Conservation (phyloP, 805 yeast species). For the Kodamaea laetipori region DNA sequence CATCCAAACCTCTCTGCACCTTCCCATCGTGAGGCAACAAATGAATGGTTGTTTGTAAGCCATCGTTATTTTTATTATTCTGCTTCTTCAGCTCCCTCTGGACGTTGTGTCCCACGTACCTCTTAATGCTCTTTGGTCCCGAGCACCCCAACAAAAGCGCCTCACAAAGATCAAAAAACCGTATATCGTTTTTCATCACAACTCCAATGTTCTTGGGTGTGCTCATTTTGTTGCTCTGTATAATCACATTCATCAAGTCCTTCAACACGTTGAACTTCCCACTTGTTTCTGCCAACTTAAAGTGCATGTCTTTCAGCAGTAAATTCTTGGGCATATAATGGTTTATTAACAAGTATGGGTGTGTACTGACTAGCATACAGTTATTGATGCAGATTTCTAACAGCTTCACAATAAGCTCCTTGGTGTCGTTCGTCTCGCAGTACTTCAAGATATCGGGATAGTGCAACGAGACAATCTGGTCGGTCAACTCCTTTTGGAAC, state of each 20-base stretch:
- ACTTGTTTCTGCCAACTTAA: conserved; percentile 70
- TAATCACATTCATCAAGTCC: conserved; percentile 61
- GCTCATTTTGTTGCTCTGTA: conserved; percentile 30
- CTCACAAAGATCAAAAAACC: conserved; percentile 69
- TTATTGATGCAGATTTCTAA: conserved; percentile 74
- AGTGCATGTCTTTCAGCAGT: conserved; percentile 68
- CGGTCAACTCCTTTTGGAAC: conserved; percentile 84
- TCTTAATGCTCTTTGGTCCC: conserved; percentile 48
- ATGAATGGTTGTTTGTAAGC: conserved; percentile 16
- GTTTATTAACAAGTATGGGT: conserved; percentile 82
- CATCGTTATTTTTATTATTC: conserved; percentile 9
- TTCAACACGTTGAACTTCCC: conserved; percentile 79
- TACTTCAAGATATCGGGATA: conserved; percentile 87
- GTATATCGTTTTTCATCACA: conserved; percentile 65
- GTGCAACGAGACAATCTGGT: conserved; percentile 88
- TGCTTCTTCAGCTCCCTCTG: conserved; percentile 45
- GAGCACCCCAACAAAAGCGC: conserved; percentile 64
- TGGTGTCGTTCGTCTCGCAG: conserved; percentile 61
- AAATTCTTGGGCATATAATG: conserved; percentile 84
- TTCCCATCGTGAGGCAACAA: conserved; percentile 18
- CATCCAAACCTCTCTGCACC: conserved; percentile 26
- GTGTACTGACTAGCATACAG: conserved; percentile 79
- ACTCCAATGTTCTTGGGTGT: conserved; percentile 59
- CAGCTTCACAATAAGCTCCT: conserved; percentile 66
- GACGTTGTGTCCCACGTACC: conserved; percentile 64